Evolutionary conservation across 495 filamentous ascomycete genomes (phyloP), one percentile per base, ranked within the genome.

Genomic region (Apiosordaria backusii): DNA sequence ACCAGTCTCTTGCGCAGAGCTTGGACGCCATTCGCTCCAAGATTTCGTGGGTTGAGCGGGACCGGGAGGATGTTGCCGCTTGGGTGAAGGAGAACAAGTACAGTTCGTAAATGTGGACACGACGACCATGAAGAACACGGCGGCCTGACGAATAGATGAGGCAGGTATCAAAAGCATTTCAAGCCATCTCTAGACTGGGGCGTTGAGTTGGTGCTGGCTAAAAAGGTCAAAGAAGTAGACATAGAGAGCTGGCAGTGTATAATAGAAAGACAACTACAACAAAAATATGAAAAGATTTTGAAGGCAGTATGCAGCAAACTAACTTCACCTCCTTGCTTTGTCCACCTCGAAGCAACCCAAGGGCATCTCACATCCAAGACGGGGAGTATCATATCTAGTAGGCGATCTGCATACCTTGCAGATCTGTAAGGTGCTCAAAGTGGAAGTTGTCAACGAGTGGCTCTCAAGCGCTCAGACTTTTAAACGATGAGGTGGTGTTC

Each of bases 21-120:
- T 74, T 85, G 71, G 87, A 89, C 69, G 79, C 82, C 13, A 83
- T 89, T 68, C 78, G 80, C 50, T 84, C 86, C 64, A 89, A 88
- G 78, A 76, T 83, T 62, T 73, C 81, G 9, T 89, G 87, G 87
- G 60, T 89, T 18, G 77, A 77, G 68, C 79, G 86, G 50, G 87
- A 89, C 69, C 71, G 76, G 4, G 76, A 81, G 1, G 85, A 89
- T 73, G 84, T 89, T 15, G 75, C 78, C 18, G 67, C 72, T 7
- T 89, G 87, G 87, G 54, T 78, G 63, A 74, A 76, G 71, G 70
- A 71, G 59, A 76, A 76, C 62, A 70, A 69, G n/a, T 76, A 78
- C 58, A 65, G 72, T 71, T 64, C 70, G 69, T 76, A 61, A 65
- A 65, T 54, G 24, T 16, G 18, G 60, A 50, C 68, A 70, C 72